Conservation (phyloP, 108 stramenopile genomes). For the Conticribra guillardii region DNA sequence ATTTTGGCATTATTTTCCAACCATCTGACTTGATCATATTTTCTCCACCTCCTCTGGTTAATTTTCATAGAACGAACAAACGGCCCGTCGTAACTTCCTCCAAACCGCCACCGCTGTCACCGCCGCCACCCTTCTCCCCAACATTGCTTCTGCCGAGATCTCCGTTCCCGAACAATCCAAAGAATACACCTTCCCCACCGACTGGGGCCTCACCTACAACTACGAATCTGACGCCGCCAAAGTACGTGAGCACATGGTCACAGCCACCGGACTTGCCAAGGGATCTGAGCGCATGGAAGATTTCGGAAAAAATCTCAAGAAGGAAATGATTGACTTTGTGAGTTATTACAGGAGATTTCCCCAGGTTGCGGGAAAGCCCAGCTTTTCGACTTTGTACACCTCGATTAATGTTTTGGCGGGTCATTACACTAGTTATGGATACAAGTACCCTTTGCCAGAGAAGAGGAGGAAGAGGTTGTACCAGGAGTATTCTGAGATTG, state of each 20-base stretch:
- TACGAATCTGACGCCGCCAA: slow-evolving; percentile 92
- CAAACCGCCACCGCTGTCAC: slow-evolving; percentile 59
- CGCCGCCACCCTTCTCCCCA: slow-evolving; percentile 55
- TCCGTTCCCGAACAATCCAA: slow-evolving; percentile 79
- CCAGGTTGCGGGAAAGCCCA: slow-evolving; percentile 93
- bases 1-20: not conserved
- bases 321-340: slow-evolving; percentile 98
- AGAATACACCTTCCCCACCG: slow-evolving; percentile 72
- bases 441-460: slow-evolving; percentile 98
- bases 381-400: slow-evolving; percentile 95
- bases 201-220: slow-evolving; percentile 91
- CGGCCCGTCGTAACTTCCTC: slow-evolving; percentile 75
- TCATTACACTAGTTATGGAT: slow-evolving; percentile 96
- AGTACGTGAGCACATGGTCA: slow-evolving; percentile 92
- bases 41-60: not conserved
- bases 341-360: slow-evolving; percentile 90
- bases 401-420: slow-evolving; percentile 96
- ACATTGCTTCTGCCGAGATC: slow-evolving; percentile 64
- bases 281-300: slow-evolving; percentile 90
- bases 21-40: not conserved
- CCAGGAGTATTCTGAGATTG: slow-evolving; percentile 96
- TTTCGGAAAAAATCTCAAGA: slow-evolving; percentile 93
- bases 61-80: slow-evolving; percentile 30
- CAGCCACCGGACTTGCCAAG: slow-evolving; percentile 88
- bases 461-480: slow-evolving; percentile 98